Percentiles rank a stretch among this genome's conserved stretches.
phyloP scores from a whole-genome alignment of 257 asterid species.

The Solanum corneliomulleri region DNA sequence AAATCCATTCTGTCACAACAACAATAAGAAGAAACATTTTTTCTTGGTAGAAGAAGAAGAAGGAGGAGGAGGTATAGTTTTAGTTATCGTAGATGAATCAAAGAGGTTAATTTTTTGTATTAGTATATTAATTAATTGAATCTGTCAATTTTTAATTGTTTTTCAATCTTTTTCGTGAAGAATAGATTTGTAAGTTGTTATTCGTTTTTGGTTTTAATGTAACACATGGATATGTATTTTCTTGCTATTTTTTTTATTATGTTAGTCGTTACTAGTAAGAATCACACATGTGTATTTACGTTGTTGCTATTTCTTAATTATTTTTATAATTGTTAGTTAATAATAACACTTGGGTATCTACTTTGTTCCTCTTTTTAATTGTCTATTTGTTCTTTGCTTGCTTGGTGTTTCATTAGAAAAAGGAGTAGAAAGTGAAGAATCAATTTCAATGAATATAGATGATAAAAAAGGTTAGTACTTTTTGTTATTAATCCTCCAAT shows the following conservation, averaged over 20 bases:
- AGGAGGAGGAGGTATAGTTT: neutral
- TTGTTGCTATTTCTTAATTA: neutral
- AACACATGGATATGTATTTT: neutral
- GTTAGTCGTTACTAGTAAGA: neutral
- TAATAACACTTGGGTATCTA: neutral
- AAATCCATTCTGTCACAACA: neutral
- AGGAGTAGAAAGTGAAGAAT: neutral
- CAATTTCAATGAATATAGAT: neutral
- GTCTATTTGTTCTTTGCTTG: neutral
- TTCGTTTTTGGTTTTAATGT: neutral
- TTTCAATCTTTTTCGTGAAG: neutral
- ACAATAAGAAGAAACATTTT: neutral
- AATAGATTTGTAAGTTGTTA: neutral
- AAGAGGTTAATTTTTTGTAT: neutral
- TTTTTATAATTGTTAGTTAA: neutral
- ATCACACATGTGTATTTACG: neutral
- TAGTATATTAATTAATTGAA: neutral
- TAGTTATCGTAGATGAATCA: neutral
- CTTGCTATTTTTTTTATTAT: neutral
- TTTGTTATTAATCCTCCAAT: neutral
- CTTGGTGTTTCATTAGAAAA: neutral
- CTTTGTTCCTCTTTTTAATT: neutral
- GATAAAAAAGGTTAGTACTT: neutral
- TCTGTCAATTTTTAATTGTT: too few species aligned
- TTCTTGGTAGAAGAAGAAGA: neutral